Evolutionary conservation across 768 basidiomycete genomes (phyloP).

Genomic region (Dictyophora rubrovolvata): DNA sequence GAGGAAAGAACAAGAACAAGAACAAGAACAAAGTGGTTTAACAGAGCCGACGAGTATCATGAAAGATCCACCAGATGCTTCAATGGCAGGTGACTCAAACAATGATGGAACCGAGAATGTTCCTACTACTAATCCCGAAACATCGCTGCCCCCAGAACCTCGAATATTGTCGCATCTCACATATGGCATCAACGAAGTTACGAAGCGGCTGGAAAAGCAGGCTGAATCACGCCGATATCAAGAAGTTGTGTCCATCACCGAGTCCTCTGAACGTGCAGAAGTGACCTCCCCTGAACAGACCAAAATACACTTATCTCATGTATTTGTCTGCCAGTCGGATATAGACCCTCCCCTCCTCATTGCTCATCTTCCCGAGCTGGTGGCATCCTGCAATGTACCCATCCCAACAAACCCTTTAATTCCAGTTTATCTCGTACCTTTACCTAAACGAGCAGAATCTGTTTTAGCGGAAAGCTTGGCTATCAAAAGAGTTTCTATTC

Average conservation of each 20-base stretch:
- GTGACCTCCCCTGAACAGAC: neutral
- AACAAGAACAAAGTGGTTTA: too few species aligned
- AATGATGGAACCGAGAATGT: neutral
- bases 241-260: slow-evolving; percentile 9
- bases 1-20: neutral
- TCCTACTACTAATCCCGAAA: neutral
- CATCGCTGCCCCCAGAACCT: slow-evolving; percentile 20
- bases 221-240: slow-evolving; percentile 23
- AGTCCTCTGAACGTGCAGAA: slow-evolving; percentile 3
- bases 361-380: slow-evolving; percentile 65
- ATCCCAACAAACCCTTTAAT: slow-evolving; percentile 15
- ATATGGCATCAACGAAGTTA: slow-evolving; percentile 75
- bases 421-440: slow-evolving; percentile 45
- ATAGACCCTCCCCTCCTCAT: slow-evolving; percentile 63
- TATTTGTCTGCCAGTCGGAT: slow-evolving; percentile 69
- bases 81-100: neutral
- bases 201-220: slow-evolving; percentile 58
- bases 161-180: slow-evolving; percentile 37
- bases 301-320: slow-evolving; percentile 19
- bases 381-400: slow-evolving; percentile 63
- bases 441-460: slow-evolving; percentile 59
- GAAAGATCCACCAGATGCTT: neutral
- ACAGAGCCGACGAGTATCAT: neutral
- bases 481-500: slow-evolving; percentile 51
- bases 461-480: slow-evolving; percentile 52